Conservation (phyloP, 371 early-diverging fungal genomes). For the Mortierella sp. region DNA sequence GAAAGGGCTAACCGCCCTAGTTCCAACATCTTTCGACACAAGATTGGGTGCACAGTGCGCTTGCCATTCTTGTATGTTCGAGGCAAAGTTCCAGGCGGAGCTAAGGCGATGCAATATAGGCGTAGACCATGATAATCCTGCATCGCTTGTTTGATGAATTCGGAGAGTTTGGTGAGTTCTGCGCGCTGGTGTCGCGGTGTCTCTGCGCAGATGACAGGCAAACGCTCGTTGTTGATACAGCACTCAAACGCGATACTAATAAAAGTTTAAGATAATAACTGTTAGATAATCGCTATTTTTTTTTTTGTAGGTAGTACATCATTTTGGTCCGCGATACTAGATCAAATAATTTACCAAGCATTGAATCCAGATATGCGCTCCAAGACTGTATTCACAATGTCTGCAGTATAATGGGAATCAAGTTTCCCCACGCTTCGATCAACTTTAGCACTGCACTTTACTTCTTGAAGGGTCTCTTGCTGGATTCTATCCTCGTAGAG, state of each 20-base stretch:
- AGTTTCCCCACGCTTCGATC: slow-evolving; percentile 52
- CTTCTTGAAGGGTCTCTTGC: slow-evolving; percentile 57
- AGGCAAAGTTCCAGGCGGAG: slow-evolving; percentile 73
- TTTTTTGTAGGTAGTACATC: background rate
- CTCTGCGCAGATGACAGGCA: slow-evolving; percentile 81
- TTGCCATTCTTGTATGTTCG: slow-evolving; percentile 78
- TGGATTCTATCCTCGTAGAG: slow-evolving; percentile 81
- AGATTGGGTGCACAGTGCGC: slow-evolving; percentile 69
- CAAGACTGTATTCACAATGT: slow-evolving; percentile 66
- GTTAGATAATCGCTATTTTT: background rate
- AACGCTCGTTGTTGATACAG: slow-evolving; percentile 70
- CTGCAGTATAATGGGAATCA: slow-evolving; percentile 64
- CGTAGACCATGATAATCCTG: slow-evolving; percentile 68
- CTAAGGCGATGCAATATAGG: slow-evolving; percentile 69
- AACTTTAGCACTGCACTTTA: background rate
- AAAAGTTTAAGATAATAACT: background rate
- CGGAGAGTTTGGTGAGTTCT: slow-evolving; percentile 63
- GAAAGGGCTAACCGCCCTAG: slow-evolving; percentile 64
- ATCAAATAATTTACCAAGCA: slow-evolving; percentile 61
- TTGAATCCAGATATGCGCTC: slow-evolving; percentile 64
- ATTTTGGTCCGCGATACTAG: background rate
- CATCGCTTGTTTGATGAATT: slow-evolving; percentile 64
- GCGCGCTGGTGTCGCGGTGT: slow-evolving; percentile 58
- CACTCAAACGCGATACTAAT: slow-evolving; percentile 73
- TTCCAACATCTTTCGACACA: slow-evolving; percentile 74